These are phyloP conservation scores for Ophiocordyceps robertsii DNA, from an alignment of 2,329 filamentous ascomycete species.

Conservation along the genomic window DNA sequence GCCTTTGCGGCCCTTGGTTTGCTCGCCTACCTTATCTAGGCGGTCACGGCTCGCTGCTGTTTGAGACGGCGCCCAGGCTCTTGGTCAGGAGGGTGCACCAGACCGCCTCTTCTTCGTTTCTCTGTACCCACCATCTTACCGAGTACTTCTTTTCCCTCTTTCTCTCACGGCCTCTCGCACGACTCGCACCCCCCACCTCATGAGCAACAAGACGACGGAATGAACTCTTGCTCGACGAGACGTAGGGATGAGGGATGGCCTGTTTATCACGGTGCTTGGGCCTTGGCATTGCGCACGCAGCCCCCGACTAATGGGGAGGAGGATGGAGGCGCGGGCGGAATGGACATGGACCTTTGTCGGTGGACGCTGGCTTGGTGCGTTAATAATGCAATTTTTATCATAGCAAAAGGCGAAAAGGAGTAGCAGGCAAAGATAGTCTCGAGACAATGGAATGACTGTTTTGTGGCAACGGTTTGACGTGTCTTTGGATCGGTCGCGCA, in stretches of 20 bases:
- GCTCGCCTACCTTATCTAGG: slow-evolving; percentile 37
- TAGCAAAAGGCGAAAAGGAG: slow-evolving; percentile 21
- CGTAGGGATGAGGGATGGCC: not conserved
- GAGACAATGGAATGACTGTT: not conserved
- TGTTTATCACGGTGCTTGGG: not conserved
- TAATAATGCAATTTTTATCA: slow-evolving; percentile 13
- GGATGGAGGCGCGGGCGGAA: slow-evolving; percentile 1
- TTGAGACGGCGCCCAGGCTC: slow-evolving; percentile 1
- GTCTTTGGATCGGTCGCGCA: too few relatives aligned
- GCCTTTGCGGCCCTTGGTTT: slow-evolving; percentile 37
- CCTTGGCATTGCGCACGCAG: not conserved
- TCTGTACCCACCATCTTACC: slow-evolving; percentile 17
- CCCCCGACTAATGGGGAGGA: not conserved
- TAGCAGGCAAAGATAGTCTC: slow-evolving; percentile 14
- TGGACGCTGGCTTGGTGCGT: slow-evolving; percentile 11
- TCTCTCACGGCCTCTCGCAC: slow-evolving; percentile 3
- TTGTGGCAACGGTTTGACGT: too few relatives aligned
- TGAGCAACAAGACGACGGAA: slow-evolving; percentile 9
- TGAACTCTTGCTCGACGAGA: slow-evolving; percentile 5
- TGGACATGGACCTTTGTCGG: slow-evolving; percentile 8
- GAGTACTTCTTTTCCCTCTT: slow-evolving; percentile 13
- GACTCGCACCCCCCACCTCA: slow-evolving; percentile 3
- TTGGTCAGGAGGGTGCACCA: slow-evolving; percentile 2
- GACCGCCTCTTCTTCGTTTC: slow-evolving; percentile 13
- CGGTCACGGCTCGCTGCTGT: not conserved